A percentile compares a stretch with the other conserved stretches of the same genome.
Evolutionary conservation across 257 asterid genomes (phyloP).

Genomic region (Primulina tabacum): DNA sequence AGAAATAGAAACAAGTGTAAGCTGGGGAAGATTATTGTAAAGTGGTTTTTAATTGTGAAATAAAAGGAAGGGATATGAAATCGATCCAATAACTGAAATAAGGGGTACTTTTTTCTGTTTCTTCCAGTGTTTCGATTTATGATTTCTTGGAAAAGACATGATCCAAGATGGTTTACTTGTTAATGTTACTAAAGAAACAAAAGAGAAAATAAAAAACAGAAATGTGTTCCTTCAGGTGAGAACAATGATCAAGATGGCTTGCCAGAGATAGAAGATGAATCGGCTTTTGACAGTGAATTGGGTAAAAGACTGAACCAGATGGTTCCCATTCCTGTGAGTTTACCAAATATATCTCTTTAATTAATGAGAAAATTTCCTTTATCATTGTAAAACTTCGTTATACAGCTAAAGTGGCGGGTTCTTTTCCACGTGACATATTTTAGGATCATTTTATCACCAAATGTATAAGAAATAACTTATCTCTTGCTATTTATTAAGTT

Average conservation of each 20-base stretch:
- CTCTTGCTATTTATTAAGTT: no score
- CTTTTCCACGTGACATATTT: neutral
- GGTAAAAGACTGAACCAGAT: conserved; percentile 77
- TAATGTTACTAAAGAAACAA: neutral
- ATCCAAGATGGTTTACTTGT: conserved; percentile 7
- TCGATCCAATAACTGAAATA: neutral
- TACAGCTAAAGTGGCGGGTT: neutral
- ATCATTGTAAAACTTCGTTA: neutral
- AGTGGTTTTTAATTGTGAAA: no score
- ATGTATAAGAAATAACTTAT: neutral
- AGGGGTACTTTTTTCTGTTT: neutral
- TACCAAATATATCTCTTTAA: neutral
- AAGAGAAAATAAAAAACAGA: neutral
- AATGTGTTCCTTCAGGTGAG: conserved; percentile 28
- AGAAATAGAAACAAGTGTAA: neutral
- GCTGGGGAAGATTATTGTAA: neutral
- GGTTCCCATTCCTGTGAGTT: conserved; percentile 76
- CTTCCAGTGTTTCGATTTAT: neutral
- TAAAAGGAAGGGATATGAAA: no score
- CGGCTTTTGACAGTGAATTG: conserved; percentile 76
- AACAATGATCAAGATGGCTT: conserved; percentile 26
- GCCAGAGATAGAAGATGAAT: conserved; percentile 74
- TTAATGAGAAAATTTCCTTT: conserved; percentile 4
- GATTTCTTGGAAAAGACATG: neutral
- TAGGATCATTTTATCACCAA: neutral